Percentiles rank a stretch among this genome's conserved stretches.
Evolutionary conservation across 768 basidiomycete genomes (phyloP).

Genomic region (Termitomyces sp.): DNA sequence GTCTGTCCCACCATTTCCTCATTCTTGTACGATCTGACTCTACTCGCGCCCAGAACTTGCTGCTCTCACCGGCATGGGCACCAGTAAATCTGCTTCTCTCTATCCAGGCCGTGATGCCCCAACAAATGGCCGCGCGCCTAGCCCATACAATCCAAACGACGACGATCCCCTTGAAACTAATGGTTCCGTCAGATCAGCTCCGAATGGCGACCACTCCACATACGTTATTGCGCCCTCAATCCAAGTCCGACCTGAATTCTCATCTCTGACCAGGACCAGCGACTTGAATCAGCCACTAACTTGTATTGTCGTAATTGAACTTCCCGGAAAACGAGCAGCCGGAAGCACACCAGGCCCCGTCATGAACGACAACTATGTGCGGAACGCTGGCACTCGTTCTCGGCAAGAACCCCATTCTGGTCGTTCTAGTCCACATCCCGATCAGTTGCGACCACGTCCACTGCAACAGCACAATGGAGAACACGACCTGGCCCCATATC

Average conservation of each 20-base stretch:
- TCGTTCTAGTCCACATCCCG: conserved; percentile 37
- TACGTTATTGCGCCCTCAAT: conserved; percentile 92
- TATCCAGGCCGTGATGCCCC: conserved; percentile 71
- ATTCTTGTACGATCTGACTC: conserved; percentile 6
- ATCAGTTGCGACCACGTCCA: conserved; percentile 23
- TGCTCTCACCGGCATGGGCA: conserved; percentile 85
- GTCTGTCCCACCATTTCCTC: conserved; percentile 39
- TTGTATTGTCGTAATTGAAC: conserved; percentile 90
- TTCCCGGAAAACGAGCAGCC: conserved; percentile 66
- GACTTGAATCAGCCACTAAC: conserved; percentile 81
- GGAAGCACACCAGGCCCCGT: conserved; percentile 50
- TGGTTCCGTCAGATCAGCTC: conserved; percentile 41
- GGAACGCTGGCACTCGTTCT: conserved; percentile 19
- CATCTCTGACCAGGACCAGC: conserved; percentile 65
- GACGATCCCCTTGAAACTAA: conserved; percentile 80
- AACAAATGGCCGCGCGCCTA: conserved; percentile 30
- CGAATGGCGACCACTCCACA: conserved; percentile 39
- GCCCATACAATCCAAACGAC: conserved; percentile 64
- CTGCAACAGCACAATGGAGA: conserved; percentile 17
- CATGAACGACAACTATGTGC: conserved; percentile 39
- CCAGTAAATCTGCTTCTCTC: conserved; percentile 44
- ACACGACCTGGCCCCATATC: conserved; percentile 20
- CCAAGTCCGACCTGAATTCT: conserved; percentile 89
- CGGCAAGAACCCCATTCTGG: conserved; percentile 28
- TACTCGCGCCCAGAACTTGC: conserved; percentile 66